These are phyloP conservation scores for Fraxinus ornus DNA, from an alignment of 305 asterid genomes.

Conservation along the genomic window DNA sequence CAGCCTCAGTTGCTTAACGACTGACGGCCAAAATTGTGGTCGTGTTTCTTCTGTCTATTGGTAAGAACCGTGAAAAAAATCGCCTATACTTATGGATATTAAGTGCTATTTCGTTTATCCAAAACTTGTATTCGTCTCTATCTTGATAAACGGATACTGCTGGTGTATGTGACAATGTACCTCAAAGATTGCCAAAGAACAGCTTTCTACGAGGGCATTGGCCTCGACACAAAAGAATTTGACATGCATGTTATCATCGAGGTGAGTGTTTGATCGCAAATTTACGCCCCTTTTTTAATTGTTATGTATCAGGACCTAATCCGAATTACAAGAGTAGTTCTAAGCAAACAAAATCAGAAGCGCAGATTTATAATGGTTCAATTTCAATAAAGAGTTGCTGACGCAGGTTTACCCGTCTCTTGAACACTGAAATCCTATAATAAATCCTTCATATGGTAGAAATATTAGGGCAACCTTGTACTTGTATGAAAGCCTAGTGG, in stretches of 20 bases:
- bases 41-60: conserved; percentile 96
- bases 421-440: neutral
- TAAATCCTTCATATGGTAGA: neutral
- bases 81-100: neutral
- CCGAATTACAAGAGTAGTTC: neutral
- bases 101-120: neutral
- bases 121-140: neutral
- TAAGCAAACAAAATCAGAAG: neutral
- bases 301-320: neutral
- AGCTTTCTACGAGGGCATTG: conserved; percentile 85
- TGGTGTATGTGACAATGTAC: conserved; percentile 97
- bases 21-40: conserved; percentile 99
- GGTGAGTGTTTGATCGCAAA: conserved; percentile 36
- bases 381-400: neutral
- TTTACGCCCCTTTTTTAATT: neutral
- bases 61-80: conserved; percentile 28
- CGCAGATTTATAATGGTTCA: neutral
- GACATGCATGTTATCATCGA: conserved; percentile 98
- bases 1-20: conserved; percentile 99
- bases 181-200: conserved; percentile 90
- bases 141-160: conserved; percentile 20
- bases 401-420: neutral
- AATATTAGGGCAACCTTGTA: neutral
- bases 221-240: conserved; percentile 80
- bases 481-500: neutral